Evolutionary conservation across 805 yeast species (phyloP), one percentile per base, ranked within the genome.

Genomic region (Barnettozyma vustinii): DNA sequence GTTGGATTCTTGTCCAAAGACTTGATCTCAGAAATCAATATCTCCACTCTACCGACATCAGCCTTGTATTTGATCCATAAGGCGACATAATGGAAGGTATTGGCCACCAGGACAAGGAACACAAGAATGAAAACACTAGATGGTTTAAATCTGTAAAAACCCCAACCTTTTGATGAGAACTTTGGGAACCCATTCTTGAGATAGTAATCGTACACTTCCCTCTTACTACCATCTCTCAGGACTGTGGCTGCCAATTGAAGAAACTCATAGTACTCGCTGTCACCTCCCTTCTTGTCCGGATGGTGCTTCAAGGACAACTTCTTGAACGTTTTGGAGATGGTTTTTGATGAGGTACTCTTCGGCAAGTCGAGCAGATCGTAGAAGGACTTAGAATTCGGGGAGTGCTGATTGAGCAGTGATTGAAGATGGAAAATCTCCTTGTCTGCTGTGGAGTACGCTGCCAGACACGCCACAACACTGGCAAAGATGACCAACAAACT

Each of bases 121-220:
- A 69, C 56, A 2, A 82, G 37, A 0, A 86, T 78, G 44, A 80
- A 62, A 10, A 74, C 56, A 30, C 77, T 62, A 37, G 84, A 84
- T 20, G 90, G 97, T 59, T 84, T 77, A 74, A 74, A 89, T 65
- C 83, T 75, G 60, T 79, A 63, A 63, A 84, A 79, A 53, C 73
- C 72, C 71, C 85, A 79, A 15, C 82, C 53, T 1, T 51, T 45
- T 0, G 52, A 87, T 50, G 81, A 81, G 77, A 86, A 88, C 52
- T 75, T 73, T 7, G 99, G 98, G 68, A 94, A 92, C 8, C 98
- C 97, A 56, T 80, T 77, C 40, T 78, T 72, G 47, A 87, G 71
- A 67, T 87, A 94, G 65, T 80, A 90, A 65, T 94, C 98, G 65
- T 94, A 94, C 8, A 89, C 74, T 44, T 83, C 80, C 53, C 83